These are phyloP conservation scores for Pelagophyceae sp. DNA, from an alignment of 352 stramenopile species.

Conservation along the genomic window DNA sequence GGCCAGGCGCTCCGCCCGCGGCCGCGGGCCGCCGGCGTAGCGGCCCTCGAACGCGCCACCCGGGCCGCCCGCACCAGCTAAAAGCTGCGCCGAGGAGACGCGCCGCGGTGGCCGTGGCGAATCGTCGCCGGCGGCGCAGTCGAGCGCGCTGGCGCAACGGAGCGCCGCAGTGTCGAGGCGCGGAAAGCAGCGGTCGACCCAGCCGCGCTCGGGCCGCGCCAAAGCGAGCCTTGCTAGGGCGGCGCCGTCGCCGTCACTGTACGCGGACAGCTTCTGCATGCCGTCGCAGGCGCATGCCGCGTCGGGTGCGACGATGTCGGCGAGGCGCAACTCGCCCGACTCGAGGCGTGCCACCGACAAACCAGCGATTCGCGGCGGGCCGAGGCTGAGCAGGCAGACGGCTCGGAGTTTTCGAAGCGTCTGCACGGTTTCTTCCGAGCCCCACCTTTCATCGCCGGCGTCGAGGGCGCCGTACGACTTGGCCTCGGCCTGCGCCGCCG, in stretches of 20 bases:
- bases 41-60: no score
- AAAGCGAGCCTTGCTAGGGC: background rate
- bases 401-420: background rate
- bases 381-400: background rate
- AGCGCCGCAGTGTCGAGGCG: background rate
- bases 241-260: background rate
- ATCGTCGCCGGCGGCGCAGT: background rate
- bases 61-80: no score
- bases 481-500: background rate
- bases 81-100: no score
- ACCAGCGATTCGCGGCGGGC: background rate
- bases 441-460: background rate
- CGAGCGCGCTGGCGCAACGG: background rate
- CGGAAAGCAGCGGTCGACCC: background rate
- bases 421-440: background rate
- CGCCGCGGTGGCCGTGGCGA: no score
- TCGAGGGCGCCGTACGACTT: background rate
- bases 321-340: background rate
- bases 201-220: background rate
- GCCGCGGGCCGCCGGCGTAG: no score
- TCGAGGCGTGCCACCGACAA: background rate
- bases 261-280: background rate
- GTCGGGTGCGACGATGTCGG: background rate
- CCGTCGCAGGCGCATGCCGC: background rate
- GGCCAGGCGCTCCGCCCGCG: background rate